phyloP scores from a whole-genome alignment of 768 basidiomycete species.

The Mycena maculata region DNA sequence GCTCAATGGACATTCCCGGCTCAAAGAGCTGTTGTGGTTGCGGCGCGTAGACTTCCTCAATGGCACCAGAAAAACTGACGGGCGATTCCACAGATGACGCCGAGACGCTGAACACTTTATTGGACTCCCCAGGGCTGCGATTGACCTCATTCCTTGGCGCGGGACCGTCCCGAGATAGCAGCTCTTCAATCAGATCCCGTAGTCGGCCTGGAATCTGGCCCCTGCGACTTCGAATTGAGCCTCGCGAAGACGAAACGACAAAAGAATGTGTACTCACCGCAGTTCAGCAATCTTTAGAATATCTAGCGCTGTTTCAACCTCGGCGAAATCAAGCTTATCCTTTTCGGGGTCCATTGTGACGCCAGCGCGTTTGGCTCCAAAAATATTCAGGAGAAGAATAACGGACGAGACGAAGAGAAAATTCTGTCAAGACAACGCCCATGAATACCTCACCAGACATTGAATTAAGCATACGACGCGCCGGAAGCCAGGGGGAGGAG shows the following conservation, averaged over 20 bases:
- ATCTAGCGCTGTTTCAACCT: constrained; percentile 14
- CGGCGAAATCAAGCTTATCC: constrained; percentile 3
- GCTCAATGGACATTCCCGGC: constrained; percentile 16
- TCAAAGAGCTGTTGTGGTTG: constrained; percentile 7
- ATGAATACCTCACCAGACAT: not conserved
- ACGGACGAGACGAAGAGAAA: constrained; percentile 23
- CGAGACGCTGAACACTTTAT: too few species aligned
- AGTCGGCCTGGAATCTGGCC: constrained; percentile 11
- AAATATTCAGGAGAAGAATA: constrained; percentile 23
- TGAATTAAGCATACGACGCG: not conserved
- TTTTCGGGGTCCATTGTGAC: constrained; percentile 18
- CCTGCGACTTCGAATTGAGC: not conserved
- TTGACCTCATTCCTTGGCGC: too few species aligned
- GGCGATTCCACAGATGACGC: too few species aligned
- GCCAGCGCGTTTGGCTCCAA: constrained; percentile 20
- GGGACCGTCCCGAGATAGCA: not conserved
- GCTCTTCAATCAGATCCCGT: constrained; percentile 1
- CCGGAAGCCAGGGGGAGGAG: constrained; percentile 16
- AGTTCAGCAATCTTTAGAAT: constrained; percentile 23
- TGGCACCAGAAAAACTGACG: not conserved
- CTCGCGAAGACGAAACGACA: not conserved
- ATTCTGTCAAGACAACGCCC: too few species aligned
- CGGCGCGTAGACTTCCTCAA: not conserved
- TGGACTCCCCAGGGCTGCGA: too few species aligned
- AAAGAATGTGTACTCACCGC: not conserved